Conservation (phyloP, 1,139 yeast species). For the Blastobotrys capitulatus region DNA sequence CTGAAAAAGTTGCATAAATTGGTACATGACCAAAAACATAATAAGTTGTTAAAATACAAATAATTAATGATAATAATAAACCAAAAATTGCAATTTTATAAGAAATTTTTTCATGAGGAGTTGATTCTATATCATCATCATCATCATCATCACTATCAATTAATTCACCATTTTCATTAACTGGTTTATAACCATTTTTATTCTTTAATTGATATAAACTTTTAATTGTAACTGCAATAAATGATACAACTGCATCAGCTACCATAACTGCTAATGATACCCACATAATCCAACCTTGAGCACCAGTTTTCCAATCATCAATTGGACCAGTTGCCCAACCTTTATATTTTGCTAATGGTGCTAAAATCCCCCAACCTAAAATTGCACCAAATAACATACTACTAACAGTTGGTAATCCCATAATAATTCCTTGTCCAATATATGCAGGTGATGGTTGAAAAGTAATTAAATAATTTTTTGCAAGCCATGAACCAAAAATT, state of each 20-base stretch:
- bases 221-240: conserved; percentile 51
- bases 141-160: conserved; percentile 13
- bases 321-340: conserved; percentile 91
- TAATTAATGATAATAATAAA: conserved; percentile 52
- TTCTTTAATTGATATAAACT: conserved; percentile 17
- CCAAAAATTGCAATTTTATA: conserved; percentile 53
- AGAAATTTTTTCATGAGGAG: conserved; percentile 36
- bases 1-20: conserved; percentile 57
- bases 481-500: conserved; percentile 62
- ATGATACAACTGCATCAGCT: conserved; percentile 81
- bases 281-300: conserved; percentile 98
- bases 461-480: conserved; percentile 71
- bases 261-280: conserved; percentile 89
- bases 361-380: conserved; percentile 86
- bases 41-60: conserved; percentile 62
- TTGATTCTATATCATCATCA: conserved; percentile 16
- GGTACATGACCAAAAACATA: conserved; percentile 66
- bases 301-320: conserved; percentile 89
- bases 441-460: conserved; percentile 97
- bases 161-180: conserved; percentile 2
- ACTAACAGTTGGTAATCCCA: conserved; percentile 90
- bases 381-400: conserved; percentile 89
- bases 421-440: conserved; percentile 94
- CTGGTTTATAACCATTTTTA: neutral
- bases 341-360: conserved; percentile 63